These are phyloP conservation scores for Ettlia oleoabundans DNA, from an alignment of 139 green algal genomes.

Conservation along the genomic window DNA sequence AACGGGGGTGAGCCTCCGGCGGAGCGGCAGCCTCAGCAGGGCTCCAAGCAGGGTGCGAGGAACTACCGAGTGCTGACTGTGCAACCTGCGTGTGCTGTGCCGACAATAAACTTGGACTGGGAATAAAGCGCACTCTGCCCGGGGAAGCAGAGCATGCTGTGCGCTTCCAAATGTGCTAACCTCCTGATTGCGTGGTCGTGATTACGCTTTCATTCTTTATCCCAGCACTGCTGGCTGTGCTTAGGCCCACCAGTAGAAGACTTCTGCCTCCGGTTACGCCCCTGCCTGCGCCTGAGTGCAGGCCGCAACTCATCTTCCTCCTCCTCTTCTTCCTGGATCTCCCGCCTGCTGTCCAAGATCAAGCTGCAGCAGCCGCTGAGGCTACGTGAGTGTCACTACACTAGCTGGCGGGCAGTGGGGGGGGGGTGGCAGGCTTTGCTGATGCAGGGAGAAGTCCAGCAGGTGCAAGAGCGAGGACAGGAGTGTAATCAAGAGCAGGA, in stretches of 20 bases:
- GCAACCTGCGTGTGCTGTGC: not conserved
- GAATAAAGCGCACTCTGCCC: too few species aligned
- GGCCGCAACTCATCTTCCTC: slow-evolving; percentile 23
- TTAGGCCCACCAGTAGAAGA: not conserved
- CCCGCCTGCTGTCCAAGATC: not conserved
- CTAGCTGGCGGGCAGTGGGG: not conserved
- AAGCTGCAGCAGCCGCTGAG: slow-evolving; percentile 15
- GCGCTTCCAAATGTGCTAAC: too few species aligned
- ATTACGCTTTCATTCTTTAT: not conserved
- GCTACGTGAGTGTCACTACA: not conserved
- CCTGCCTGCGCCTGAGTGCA: not conserved
- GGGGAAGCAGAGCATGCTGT: too few species aligned
- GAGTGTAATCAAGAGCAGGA: too few species aligned
- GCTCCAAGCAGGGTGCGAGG: slow-evolving; percentile 4
- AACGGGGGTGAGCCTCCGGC: not conserved
- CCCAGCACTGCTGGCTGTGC: not conserved
- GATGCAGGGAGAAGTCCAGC: too few species aligned
- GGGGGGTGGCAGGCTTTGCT: not conserved
- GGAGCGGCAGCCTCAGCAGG: not conserved
- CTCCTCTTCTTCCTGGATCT: slow-evolving; percentile 20
- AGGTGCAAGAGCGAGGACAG: too few species aligned
- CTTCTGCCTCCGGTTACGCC: not conserved
- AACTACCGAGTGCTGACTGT: not conserved
- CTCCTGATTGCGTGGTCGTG: too few species aligned
- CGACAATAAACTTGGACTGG: not conserved